Conservation (phyloP, 2,329 filamentous ascomycete species). For the Pyricularia sp. region DNA sequence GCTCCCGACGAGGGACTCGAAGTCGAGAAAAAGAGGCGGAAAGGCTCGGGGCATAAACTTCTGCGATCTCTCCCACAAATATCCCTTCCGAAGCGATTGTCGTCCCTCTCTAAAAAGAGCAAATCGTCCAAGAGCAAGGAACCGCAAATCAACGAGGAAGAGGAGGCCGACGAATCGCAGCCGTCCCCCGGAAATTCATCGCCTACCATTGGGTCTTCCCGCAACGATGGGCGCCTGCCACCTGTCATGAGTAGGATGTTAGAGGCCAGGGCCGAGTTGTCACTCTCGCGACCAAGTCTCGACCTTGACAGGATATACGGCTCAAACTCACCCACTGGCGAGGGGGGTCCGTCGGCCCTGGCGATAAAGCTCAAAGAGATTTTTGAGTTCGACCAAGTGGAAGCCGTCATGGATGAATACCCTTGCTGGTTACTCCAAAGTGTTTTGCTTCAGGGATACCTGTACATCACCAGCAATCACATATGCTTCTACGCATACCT, state of each 20-base stretch:
- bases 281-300: slow-evolving; percentile 46
- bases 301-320: slow-evolving; percentile 39
- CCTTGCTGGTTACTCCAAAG: slow-evolving; percentile 90
- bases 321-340: slow-evolving; percentile 24
- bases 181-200: slow-evolving; percentile 5
- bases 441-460: slow-evolving; percentile 83
- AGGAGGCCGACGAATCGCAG: slow-evolving; percentile 20
- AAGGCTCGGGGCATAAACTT: slow-evolving; percentile 31
- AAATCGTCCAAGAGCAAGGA: slow-evolving; percentile 31
- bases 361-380: slow-evolving; percentile 71
- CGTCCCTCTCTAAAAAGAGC: slow-evolving; percentile 18
- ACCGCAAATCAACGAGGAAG: slow-evolving; percentile 21
- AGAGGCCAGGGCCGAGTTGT: slow-evolving; percentile 59
- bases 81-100: slow-evolving; percentile 32
- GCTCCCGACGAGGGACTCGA: slow-evolving; percentile 5
- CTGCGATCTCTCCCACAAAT: slow-evolving; percentile 53
- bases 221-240: slow-evolving; percentile 40
- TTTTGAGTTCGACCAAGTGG: slow-evolving; percentile 71
- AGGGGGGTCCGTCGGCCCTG: slow-evolving; percentile 45
- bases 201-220: slow-evolving; percentile 16
- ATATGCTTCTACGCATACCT: slow-evolving; percentile 97
- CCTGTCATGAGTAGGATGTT: slow-evolving; percentile 73
- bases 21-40: slow-evolving; percentile 3
- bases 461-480: slow-evolving; percentile 90
- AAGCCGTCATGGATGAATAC: slow-evolving; percentile 86